Base-by-base conservation (phyloP, 2,329 filamentous ascomycete species). In the Penicillium sp. region DNA sequence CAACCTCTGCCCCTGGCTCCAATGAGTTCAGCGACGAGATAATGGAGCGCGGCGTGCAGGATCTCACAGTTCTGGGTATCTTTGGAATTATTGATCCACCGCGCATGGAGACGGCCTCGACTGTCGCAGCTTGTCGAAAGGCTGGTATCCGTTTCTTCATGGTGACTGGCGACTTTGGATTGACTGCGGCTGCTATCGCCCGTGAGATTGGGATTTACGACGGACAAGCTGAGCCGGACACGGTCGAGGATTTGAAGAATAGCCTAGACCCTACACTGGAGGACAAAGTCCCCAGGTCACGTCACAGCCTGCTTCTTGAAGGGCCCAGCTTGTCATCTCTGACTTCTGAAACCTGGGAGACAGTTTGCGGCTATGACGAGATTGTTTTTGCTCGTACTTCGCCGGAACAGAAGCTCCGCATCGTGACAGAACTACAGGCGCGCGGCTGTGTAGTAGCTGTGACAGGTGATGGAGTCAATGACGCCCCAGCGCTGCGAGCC, bases 311-410 rank as follows among this genome's bases (percentile, higher is more conserved):
- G 42, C 81, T 89, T 13, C 75, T 90, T 11, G 85, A 82, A 41
- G 88, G 87, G 0, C 77, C 82, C 0, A 85, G 91, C 50, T 77
- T 92, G 27, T 81, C 87, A 23, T 78, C 78, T 0, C 77, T 92
- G 11, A 86, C 82, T 49, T 81, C 86, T 5, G 67, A 80, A 43
- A 86, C 91, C 67, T 92, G 89, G 89, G 79, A 85, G 53, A 76
- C 78, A 11, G 76, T 92, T 2, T 82, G 78, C 58, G 70, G 71
- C 8, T 82, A 82, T 47, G 73, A 78, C n/a, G 81, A 83, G 60
- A 79, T 76, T 36, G 74, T 77, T 18, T 76, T 77, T 49, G 74
- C 73, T 9, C 73, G 75, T 14, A 76, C 74, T 7, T 72, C 68
- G 4, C 75, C 74, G 2, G 75, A 77, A 53, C 73, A 78, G 35